phyloP scores from a whole-genome alignment of 805 yeast species.

The Blastobotrys terrestris region DNA sequence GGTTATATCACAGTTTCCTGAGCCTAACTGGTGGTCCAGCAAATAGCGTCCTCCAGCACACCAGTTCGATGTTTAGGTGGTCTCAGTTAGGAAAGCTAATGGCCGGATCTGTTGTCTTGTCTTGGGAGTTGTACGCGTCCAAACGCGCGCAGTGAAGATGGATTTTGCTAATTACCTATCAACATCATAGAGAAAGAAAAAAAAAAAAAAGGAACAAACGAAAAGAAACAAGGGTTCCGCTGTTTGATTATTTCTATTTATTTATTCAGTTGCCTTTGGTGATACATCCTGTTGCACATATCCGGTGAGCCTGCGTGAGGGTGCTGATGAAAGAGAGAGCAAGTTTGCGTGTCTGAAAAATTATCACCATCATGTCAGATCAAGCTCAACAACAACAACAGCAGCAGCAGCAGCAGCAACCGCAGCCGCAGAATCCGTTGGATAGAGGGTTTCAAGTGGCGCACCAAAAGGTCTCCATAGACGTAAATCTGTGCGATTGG shows the following conservation, averaged over 20 bases:
- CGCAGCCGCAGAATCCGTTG: background rate
- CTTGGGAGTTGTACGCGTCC: no score
- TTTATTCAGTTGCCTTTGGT: background rate
- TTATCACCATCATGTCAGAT: background rate
- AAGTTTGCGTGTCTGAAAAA: background rate
- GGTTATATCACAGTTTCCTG: no score
- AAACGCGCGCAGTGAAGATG: no score
- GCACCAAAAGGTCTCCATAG: conserved; percentile 76
- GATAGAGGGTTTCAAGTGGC: conserved; percentile 55
- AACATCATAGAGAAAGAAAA: no score
- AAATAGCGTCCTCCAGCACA: no score
- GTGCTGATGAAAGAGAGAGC: background rate
- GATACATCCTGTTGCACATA: background rate
- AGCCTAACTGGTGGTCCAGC: no score
- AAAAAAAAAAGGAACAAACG: background rate
- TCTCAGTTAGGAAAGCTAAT: no score
- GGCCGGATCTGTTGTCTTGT: no score
- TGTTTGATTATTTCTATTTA: background rate
- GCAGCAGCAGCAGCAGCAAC: background rate
- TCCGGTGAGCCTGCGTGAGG: background rate
- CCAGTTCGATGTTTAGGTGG: no score
- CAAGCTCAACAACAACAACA: background rate
- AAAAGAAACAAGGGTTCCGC: background rate
- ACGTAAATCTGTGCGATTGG: conserved; percentile 65
- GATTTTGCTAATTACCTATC: no score